phyloP scores from a whole-genome alignment of 129 eudicot genomes.

The Lactuca sativa region DNA sequence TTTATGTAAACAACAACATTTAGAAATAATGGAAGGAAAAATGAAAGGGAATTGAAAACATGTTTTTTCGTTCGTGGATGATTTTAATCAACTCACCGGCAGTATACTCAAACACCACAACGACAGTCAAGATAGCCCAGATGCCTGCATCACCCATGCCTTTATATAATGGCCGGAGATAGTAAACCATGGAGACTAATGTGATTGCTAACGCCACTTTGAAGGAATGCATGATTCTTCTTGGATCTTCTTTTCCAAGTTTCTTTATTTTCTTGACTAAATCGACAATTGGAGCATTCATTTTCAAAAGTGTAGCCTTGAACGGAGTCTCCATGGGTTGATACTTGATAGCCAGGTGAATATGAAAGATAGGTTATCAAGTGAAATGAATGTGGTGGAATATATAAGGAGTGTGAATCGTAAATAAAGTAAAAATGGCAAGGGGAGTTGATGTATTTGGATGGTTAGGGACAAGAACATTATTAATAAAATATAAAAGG shows the following conservation, averaged over 20 bases:
- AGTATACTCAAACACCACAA: slow-evolving; percentile 79
- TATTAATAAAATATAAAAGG: not conserved
- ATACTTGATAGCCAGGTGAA: slow-evolving; percentile 4
- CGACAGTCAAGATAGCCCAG: slow-evolving; percentile 88
- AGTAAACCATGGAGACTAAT: slow-evolving; percentile 66
- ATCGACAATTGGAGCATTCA: slow-evolving; percentile 28
- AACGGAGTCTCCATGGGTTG: slow-evolving; percentile 16
- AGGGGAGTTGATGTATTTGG: slow-evolving; percentile 15
- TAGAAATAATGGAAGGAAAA: not conserved
- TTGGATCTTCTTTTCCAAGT: slow-evolving; percentile 63
- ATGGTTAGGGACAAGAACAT: not conserved
- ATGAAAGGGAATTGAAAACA: not conserved
- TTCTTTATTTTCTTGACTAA: slow-evolving; percentile 27
- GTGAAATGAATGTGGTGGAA: slow-evolving; percentile 19
- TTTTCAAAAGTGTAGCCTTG: slow-evolving; percentile 21
- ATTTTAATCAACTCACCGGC: slow-evolving; percentile 55
- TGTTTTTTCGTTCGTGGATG: not conserved
- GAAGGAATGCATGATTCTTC: slow-evolving; percentile 70
- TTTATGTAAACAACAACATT: not conserved
- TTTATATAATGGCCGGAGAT: slow-evolving; percentile 52
- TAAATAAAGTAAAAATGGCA: slow-evolving; percentile 4
- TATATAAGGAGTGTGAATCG: slow-evolving; percentile 26
- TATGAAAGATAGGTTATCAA: slow-evolving; percentile 26
- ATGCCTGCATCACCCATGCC: slow-evolving; percentile 68
- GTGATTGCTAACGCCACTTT: slow-evolving; percentile 78